A percentile compares a stretch with the other conserved stretches of the same genome.
These are phyloP conservation scores for Naganishia antarctica DNA, from an alignment of 768 basidiomycete species.

Conservation along the genomic window DNA sequence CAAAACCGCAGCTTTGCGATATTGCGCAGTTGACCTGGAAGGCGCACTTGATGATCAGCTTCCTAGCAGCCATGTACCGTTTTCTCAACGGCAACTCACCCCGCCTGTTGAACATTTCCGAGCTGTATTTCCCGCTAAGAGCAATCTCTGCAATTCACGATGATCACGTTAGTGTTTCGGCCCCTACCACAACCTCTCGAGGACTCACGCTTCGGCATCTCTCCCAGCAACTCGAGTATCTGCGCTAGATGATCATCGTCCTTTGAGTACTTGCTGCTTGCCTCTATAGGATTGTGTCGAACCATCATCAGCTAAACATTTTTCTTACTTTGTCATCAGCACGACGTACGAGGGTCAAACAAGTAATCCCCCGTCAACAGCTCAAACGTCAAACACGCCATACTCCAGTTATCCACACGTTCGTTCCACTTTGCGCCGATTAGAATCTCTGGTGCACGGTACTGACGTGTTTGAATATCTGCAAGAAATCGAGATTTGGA, in stretches of 20 bases:
- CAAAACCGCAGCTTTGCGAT: slow-evolving; percentile 88
- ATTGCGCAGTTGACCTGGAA: slow-evolving; percentile 60
- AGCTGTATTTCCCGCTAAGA: slow-evolving; percentile 83
- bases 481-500: neutral
- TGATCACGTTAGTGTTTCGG: slow-evolving; percentile 72
- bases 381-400: slow-evolving; percentile 93
- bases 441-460: slow-evolving; percentile 95
- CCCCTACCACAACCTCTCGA: too few species aligned
- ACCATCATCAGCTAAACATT: neutral
- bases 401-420: slow-evolving; percentile 94
- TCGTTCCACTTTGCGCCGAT: slow-evolving; percentile 93
- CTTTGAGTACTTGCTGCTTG: slow-evolving; percentile 29
- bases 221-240: slow-evolving; percentile 91
- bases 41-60: neutral
- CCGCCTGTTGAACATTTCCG: slow-evolving; percentile 94
- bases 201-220: slow-evolving; percentile 49
- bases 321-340: neutral
- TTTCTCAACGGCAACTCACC: slow-evolving; percentile 54
- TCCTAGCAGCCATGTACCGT: neutral
- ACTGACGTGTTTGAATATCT: slow-evolving; percentile 92
- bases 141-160: slow-evolving; percentile 56
- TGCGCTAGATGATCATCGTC: slow-evolving; percentile 98
- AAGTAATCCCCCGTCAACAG: slow-evolving; percentile 96
- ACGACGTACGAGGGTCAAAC: slow-evolving; percentile 59
- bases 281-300: neutral